These are phyloP conservation scores for Fusarium paranaense DNA, from an alignment of 2,329 filamentous ascomycete genomes.

Conservation along the genomic window DNA sequence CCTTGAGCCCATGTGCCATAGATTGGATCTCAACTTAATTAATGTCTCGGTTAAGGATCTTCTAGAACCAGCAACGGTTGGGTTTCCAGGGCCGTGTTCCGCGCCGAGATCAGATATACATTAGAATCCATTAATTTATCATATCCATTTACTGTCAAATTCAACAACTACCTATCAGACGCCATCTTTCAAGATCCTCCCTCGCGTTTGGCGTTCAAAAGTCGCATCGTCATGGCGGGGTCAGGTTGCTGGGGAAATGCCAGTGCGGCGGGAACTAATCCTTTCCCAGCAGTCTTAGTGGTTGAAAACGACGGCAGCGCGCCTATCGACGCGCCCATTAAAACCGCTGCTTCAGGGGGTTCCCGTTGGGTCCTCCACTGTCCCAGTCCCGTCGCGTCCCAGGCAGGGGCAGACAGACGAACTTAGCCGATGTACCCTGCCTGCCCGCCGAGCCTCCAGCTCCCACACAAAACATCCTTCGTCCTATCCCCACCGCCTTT, in stretches of 20 bases:
- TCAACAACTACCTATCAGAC: neutral
- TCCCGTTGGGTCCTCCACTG: neutral
- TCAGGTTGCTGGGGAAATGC: constrained; percentile 40
- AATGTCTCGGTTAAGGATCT: neutral
- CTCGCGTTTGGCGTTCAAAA: neutral
- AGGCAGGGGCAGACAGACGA: constrained; percentile 4
- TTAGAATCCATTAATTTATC: too few relatives aligned
- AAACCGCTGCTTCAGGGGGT: constrained; percentile 16
- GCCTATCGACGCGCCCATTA: constrained; percentile 35
- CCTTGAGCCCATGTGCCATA: neutral
- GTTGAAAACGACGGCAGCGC: constrained; percentile 19
- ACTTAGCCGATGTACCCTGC: constrained; percentile 4
- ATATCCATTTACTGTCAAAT: neutral
- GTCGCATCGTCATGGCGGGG: constrained; percentile 19
- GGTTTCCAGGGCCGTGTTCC: neutral
- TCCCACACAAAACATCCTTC: constrained; percentile 22
- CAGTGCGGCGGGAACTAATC: constrained; percentile 25
- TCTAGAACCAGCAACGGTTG: neutral
- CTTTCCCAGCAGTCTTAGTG: constrained; percentile 21
- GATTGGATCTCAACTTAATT: neutral
- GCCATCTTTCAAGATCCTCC: neutral
- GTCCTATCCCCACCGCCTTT: constrained; percentile 29
- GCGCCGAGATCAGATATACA: neutral
- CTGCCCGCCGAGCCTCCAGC: neutral
- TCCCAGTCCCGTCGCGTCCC: constrained; percentile 20